phyloP scores from a whole-genome alignment of 1,284 basidiomycete genomes.

The Hypsizygus ulmarius region DNA sequence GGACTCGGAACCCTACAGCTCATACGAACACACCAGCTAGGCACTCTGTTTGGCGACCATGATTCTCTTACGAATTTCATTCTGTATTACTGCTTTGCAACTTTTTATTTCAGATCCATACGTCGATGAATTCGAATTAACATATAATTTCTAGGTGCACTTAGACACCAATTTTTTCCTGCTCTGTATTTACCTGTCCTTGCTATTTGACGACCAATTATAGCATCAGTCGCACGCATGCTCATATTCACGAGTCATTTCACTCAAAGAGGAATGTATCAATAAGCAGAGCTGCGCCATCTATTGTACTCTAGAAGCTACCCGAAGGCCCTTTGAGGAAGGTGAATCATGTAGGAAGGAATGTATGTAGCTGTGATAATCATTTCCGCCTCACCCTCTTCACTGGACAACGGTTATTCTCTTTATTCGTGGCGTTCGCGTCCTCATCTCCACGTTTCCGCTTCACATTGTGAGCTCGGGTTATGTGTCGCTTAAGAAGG shows the following conservation, averaged over 20 bases:
- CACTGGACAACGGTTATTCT: slow-evolving; percentile 7
- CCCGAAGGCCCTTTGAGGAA: too few relatives aligned
- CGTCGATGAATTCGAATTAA: background rate
- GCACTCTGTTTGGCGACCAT: slow-evolving; percentile 44
- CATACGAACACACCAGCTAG: slow-evolving; percentile 32
- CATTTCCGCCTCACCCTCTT: slow-evolving; percentile 14
- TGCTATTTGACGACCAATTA: background rate
- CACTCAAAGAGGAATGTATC: too few relatives aligned
- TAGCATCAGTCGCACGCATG: background rate
- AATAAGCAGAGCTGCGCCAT: too few relatives aligned
- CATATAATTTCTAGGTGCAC: slow-evolving; percentile 5
- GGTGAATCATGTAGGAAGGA: too few relatives aligned
- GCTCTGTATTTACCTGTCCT: slow-evolving; percentile 6
- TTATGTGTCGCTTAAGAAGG: slow-evolving; percentile 59
- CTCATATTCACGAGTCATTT: too few relatives aligned
- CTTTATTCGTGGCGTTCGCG: slow-evolving; percentile 23
- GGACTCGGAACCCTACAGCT: slow-evolving; percentile 26
- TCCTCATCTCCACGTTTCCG: slow-evolving; percentile 18
- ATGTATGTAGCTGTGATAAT: background rate
- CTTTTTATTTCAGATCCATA: slow-evolving; percentile 9
- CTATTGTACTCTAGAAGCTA: too few relatives aligned
- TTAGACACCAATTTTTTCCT: slow-evolving; percentile 2
- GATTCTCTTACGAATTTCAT: slow-evolving; percentile 17
- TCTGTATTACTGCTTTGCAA: slow-evolving; percentile 10
- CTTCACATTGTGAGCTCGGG: slow-evolving; percentile 42